Evolutionary conservation across 2,329 filamentous ascomycete species (phyloP).

Genomic region (Aspergillus aculeatinus): DNA sequence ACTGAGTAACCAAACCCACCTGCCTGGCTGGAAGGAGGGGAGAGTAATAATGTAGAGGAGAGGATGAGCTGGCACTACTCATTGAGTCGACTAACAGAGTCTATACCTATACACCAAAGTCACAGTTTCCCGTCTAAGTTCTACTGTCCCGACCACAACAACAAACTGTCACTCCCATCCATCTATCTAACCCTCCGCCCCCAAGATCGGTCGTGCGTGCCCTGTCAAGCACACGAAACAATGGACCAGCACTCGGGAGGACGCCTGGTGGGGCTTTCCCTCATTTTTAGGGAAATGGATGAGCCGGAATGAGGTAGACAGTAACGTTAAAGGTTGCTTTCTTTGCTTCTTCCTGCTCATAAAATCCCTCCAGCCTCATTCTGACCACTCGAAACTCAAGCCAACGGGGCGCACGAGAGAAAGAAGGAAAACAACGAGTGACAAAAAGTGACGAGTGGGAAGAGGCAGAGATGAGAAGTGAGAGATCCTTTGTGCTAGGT

Average conservation of each 20-base stretch:
- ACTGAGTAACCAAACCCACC: not conserved
- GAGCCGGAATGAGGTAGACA: not conserved
- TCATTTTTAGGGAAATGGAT: no score
- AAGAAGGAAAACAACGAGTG: not conserved
- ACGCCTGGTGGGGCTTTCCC: not conserved
- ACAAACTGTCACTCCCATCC: not conserved
- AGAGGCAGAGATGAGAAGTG: not conserved
- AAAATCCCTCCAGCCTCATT: slow-evolving; percentile 2
- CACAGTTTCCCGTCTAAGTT: no score
- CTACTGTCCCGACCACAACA: no score
- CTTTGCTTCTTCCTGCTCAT: not conserved
- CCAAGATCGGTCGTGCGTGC: slow-evolving; percentile 7
- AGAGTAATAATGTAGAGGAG: not conserved
- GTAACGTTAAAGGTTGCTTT: not conserved
- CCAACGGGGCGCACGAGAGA: not conserved
- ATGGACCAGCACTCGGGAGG: not conserved
- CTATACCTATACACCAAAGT: not conserved
- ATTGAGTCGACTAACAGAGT: not conserved
- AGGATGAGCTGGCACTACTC: slow-evolving; percentile 3
- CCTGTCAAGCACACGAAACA: slow-evolving; percentile 3
- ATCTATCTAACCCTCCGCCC: not conserved
- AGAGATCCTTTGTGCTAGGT: slow-evolving; percentile 1
- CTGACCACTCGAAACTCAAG: not conserved
- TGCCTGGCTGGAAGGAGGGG: not conserved
- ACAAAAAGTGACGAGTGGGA: not conserved